Conservation (phyloP, 1,284 basidiomycete species). For the Hemileia vastatrix region DNA sequence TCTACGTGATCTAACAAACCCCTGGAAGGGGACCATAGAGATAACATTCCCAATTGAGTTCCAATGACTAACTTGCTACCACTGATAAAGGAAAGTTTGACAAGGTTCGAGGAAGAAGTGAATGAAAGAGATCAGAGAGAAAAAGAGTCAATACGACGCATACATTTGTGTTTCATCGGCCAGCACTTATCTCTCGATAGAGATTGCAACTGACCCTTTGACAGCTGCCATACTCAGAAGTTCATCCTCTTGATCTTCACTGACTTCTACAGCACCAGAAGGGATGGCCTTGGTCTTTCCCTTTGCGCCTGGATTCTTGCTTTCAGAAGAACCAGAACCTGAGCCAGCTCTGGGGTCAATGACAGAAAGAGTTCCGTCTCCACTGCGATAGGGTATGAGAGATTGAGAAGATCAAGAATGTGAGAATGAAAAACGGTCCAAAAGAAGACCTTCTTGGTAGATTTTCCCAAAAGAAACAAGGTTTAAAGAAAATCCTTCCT, state of each 20-base stretch:
- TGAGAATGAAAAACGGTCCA: conserved; percentile 10
- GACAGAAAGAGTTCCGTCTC: conserved; percentile 80
- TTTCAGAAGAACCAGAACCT: neutral
- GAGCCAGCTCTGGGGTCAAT: too few relatives aligned
- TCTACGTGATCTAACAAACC: conserved; percentile 91
- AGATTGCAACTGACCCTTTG: conserved; percentile 54
- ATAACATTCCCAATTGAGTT: conserved; percentile 80
- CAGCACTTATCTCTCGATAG: too few relatives aligned
- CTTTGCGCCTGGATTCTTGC: neutral
- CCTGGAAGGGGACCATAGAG: conserved; percentile 72
- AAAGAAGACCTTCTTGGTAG: conserved; percentile 37
- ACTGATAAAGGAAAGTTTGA: conserved; percentile 45
- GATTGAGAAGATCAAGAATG: neutral
- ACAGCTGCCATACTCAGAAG: conserved; percentile 72
- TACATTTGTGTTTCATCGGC: neutral
- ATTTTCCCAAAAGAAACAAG: too few relatives aligned
- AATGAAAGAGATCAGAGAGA: neutral
- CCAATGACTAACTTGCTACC: conserved; percentile 74
- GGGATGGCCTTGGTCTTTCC: conserved; percentile 17
- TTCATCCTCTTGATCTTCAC: conserved; percentile 91
- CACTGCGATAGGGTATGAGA: conserved; percentile 49
- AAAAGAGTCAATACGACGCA: neutral
- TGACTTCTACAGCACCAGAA: conserved; percentile 61
- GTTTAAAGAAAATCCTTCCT: conserved; percentile 75
- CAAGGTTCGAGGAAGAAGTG: neutral